Percentiles rank a stretch among this genome's conserved stretches.
These are phyloP conservation scores for Yamadazyma nakazawae DNA, from an alignment of 805 yeast genomes.

Conservation along the genomic window DNA sequence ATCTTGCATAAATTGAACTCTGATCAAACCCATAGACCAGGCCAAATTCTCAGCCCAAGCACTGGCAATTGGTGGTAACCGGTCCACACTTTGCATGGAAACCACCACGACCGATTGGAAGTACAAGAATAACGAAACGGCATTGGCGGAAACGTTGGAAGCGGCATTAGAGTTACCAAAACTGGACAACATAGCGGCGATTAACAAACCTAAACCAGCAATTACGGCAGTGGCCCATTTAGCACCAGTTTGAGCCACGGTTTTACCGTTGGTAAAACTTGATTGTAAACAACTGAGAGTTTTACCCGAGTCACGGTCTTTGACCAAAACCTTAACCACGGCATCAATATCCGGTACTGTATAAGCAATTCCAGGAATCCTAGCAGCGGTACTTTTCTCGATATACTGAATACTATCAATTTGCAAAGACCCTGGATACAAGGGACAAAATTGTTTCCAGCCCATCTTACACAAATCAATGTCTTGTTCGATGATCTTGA, in stretches of 20 bases:
- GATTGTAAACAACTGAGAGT: slow-evolving; percentile 73
- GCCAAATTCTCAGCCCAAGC: slow-evolving; percentile 91
- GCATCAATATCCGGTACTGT: slow-evolving; percentile 87
- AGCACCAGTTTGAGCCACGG: slow-evolving; percentile 75
- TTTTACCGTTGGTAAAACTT: slow-evolving; percentile 69
- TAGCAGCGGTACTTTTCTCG: slow-evolving; percentile 43
- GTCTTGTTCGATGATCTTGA: slow-evolving; percentile 54
- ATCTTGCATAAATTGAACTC: slow-evolving; percentile 76
- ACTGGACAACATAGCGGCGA: slow-evolving; percentile 78
- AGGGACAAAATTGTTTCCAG: slow-evolving; percentile 89
- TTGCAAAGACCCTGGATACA: slow-evolving; percentile 77
- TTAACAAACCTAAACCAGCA: slow-evolving; percentile 81
- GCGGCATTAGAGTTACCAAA: slow-evolving; percentile 89
- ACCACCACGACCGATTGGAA: slow-evolving; percentile 87
- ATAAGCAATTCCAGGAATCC: slow-evolving; percentile 83
- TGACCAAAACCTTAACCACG: slow-evolving; percentile 54
- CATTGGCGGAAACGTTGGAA: slow-evolving; percentile 81
- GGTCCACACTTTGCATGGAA: slow-evolving; percentile 78
- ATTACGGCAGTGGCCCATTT: slow-evolving; percentile 93
- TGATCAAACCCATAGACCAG: slow-evolving; percentile 92
- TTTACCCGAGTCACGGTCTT: slow-evolving; percentile 38
- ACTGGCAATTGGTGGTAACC: slow-evolving; percentile 87
- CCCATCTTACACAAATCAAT: slow-evolving; percentile 64
- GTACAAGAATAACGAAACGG: slow-evolving; percentile 78
- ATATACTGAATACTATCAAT: slow-evolving; percentile 68